Evolutionary conservation across 257 asterid genomes (phyloP), one percentile per base, ranked within the genome.

Genomic region (Fraxinus quadrangulata): DNA sequence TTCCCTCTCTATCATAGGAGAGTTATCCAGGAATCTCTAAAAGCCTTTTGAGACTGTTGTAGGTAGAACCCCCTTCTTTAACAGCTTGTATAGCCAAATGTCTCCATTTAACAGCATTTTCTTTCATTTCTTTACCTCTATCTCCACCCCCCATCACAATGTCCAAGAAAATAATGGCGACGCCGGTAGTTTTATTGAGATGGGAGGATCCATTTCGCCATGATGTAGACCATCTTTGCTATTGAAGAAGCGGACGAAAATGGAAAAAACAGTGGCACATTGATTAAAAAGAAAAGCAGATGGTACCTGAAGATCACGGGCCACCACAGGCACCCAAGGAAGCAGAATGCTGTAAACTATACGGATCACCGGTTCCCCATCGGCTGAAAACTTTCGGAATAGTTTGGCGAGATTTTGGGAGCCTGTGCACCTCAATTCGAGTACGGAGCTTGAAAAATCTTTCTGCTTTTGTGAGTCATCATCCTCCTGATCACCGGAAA

Each of bases 311-410:
- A 85, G 1, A 0, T 78, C 81, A 69, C 90, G 87, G 16, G 90
- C 96, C 37, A 89, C 82, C 51, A 28, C 4, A 4, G 90, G 83
- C 10, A 49, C 92, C 94, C 96, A 90, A 0, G 92, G 91, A 26
- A 87, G 82, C 3, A 16, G 4, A 26, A 54, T 40, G 59, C 84
- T 83, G 73, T 91, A 87, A 16, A 89, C 79, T 3, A 90, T 24
- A 56, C 82, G 84, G 6, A 84, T 84, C 51, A 89, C 84, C 9
- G 82, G 86, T 6, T 69, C 73, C 72, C 85, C 90, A 2, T 75
- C 80, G 68, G 72, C 54, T 2, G 33, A 54, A 16, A 73, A 70
- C 10, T 56, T 72, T 1, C 36, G 73, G 67, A 89, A 28, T 2
- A 84, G 66, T 5, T 26, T 45, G 30, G 65, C 11, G 72, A 87